These are phyloP conservation scores for Talaromyces thailandensis DNA, from an alignment of 495 filamentous ascomycete species.

Conservation along the genomic window DNA sequence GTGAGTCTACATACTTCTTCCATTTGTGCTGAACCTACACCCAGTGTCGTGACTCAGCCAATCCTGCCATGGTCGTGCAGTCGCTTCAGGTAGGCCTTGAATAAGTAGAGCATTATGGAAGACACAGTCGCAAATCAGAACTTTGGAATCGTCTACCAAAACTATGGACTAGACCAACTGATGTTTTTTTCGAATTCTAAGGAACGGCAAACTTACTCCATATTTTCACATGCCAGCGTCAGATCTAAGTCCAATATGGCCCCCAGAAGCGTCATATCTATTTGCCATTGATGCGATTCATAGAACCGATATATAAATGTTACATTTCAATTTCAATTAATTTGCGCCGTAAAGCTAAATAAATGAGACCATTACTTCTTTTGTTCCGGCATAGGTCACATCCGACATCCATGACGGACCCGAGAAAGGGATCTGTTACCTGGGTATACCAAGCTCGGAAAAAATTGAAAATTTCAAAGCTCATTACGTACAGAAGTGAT, in stretches of 20 bases:
- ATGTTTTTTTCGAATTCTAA: too few relatives aligned
- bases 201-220: not conserved
- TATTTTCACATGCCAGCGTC: not conserved
- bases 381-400: not conserved
- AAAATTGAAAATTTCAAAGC: not conserved
- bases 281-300: not conserved
- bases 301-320: not conserved
- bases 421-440: too few relatives aligned
- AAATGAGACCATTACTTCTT: not conserved
- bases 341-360: not conserved
- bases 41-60: too few relatives aligned
- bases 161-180: too few relatives aligned
- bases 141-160: too few relatives aligned
- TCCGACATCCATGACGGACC: not conserved
- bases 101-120: too few relatives aligned
- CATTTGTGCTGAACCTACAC: too few relatives aligned
- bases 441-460: not conserved
- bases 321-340: not conserved
- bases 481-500: not conserved
- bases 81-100: too few relatives aligned
- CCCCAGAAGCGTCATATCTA: not conserved
- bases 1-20: too few relatives aligned
- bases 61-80: too few relatives aligned
- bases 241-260: not conserved
- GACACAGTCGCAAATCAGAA: too few relatives aligned